Percentiles rank a stretch among this genome's conserved stretches.
phyloP scores from a whole-genome alignment of 768 basidiomycete species.

The Boletellus emodensis region DNA sequence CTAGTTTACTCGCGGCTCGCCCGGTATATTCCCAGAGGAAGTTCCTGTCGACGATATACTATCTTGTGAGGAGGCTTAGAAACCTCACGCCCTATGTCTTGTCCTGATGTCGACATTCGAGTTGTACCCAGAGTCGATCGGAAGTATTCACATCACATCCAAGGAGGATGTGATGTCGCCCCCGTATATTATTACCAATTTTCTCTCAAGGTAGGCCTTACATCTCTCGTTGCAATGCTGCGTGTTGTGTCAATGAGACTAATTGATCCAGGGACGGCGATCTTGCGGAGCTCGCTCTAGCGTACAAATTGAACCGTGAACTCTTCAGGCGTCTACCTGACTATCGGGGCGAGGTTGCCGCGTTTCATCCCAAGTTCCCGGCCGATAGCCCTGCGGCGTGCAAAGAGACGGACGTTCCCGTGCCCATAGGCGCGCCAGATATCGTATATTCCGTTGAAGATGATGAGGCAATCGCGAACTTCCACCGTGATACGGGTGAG shows the following conservation, averaged over 20 bases:
- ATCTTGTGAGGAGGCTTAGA: slow-evolving; percentile 22
- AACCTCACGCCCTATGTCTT: not conserved
- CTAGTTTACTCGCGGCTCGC: slow-evolving; percentile 13
- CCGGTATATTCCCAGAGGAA: slow-evolving; percentile 25
- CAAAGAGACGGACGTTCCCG: slow-evolving; percentile 14
- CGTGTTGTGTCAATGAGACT: too few species aligned
- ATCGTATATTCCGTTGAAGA: slow-evolving; percentile 32
- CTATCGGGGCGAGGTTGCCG: slow-evolving; percentile 10
- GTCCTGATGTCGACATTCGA: slow-evolving; percentile 1
- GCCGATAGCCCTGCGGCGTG: slow-evolving; percentile 25
- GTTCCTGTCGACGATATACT: slow-evolving; percentile 30
- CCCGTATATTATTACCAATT: slow-evolving; percentile 43
- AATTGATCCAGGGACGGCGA: slow-evolving; percentile 26
- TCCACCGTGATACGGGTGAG: slow-evolving; percentile 8
- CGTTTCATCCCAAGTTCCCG: slow-evolving; percentile 24
- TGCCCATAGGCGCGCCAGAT: slow-evolving; percentile 22
- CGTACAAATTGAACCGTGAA: slow-evolving; percentile 53
- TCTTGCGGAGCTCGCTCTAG: slow-evolving; percentile 43
- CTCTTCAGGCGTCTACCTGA: slow-evolving; percentile 48
- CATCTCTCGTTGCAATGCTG: too few species aligned
- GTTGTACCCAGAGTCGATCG: slow-evolving; percentile 43
- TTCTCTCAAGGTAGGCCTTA: slow-evolving; percentile 38
- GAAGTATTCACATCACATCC: slow-evolving; percentile 44
- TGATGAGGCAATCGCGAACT: slow-evolving; percentile 29
- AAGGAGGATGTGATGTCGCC: slow-evolving; percentile 39